A percentile compares a stretch with the other conserved stretches of the same genome.
Conservation (phyloP, 2,329 filamentous ascomycete species). For the Chaetomiaceae sp. region DNA sequence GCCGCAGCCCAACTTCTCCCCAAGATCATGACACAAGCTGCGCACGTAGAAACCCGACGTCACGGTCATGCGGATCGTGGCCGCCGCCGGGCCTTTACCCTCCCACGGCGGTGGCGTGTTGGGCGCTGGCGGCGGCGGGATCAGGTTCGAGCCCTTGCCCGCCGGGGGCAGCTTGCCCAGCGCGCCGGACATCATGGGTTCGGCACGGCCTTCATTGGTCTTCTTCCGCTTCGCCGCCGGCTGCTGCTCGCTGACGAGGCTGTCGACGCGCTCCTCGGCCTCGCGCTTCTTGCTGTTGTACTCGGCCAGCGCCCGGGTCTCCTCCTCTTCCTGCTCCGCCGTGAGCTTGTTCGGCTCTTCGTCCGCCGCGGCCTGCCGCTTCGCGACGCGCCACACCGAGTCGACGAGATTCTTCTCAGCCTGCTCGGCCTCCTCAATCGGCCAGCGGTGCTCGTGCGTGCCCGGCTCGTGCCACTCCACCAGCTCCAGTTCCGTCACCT, state of each 20-base stretch:
- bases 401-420: constrained; percentile 72
- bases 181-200: constrained; percentile 52
- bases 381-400: constrained; percentile 60
- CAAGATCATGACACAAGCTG: constrained; percentile 87
- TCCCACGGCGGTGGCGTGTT: constrained; percentile 51
- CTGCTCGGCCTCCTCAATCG: constrained; percentile 66
- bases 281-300: constrained; percentile 53
- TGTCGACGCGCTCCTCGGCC: constrained; percentile 52
- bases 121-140: constrained; percentile 42
- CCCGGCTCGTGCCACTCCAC: constrained; percentile 81
- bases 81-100: constrained; percentile 65
- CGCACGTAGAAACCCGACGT: constrained; percentile 96
- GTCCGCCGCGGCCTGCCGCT: constrained; percentile 40
- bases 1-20: constrained; percentile 71
- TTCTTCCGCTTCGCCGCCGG: constrained; percentile 23
- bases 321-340: constrained; percentile 49
- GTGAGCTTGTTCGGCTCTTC: constrained; percentile 40
- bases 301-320: constrained; percentile 48
- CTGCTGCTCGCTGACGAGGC: constrained; percentile 44
- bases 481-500: constrained; percentile 70
- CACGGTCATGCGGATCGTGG: constrained; percentile 81
- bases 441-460: constrained; percentile 72
- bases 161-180: constrained; percentile 44
- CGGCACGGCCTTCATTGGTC: constrained; percentile 18
- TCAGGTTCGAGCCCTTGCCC: constrained; percentile 47